A percentile compares a stretch with the other conserved stretches of the same genome.
Evolutionary conservation across 139 green algal genomes (phyloP).

Genomic region (Gonium pectorale): DNA sequence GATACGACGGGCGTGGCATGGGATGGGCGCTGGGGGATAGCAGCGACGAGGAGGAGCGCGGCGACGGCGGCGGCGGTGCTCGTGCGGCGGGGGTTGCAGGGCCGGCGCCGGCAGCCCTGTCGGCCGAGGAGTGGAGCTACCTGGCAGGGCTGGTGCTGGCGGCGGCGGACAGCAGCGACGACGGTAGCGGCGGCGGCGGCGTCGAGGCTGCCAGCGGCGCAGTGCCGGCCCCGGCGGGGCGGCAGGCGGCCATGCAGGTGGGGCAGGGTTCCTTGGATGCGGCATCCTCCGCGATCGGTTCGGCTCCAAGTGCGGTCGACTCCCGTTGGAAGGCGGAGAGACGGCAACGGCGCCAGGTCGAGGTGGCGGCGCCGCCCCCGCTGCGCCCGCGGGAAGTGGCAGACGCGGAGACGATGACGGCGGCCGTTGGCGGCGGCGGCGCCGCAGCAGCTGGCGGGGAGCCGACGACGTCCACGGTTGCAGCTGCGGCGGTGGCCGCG

Average conservation of each 20-base stretch:
- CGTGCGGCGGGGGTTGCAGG: neutral
- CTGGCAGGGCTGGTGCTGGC: slow-evolving; percentile 1
- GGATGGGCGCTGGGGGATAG: neutral
- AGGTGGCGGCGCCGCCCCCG: no score
- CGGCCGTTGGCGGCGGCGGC: neutral
- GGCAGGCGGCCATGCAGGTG: no score
- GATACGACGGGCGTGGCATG: no score
- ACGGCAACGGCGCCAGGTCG: no score
- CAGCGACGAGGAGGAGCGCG: neutral
- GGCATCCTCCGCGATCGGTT: no score
- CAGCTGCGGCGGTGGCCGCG: neutral
- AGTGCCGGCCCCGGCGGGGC: neutral
- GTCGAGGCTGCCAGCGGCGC: neutral
- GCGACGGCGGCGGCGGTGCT: neutral
- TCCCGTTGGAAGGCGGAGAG: no score
- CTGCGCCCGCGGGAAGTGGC: no score
- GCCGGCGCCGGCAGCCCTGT: neutral
- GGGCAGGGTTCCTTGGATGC: no score
- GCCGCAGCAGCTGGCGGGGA: neutral
- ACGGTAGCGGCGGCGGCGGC: neutral
- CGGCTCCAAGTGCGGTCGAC: no score
- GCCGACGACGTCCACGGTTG: neutral
- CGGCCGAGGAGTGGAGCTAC: slow-evolving; percentile 7
- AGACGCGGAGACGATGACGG: neutral
- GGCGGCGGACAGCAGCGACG: slow-evolving; percentile 1